Evolutionary conservation across 495 filamentous ascomycete species (phyloP), one percentile per base, ranked within the genome.

Genomic region (Polyplosphaeria fusca): DNA sequence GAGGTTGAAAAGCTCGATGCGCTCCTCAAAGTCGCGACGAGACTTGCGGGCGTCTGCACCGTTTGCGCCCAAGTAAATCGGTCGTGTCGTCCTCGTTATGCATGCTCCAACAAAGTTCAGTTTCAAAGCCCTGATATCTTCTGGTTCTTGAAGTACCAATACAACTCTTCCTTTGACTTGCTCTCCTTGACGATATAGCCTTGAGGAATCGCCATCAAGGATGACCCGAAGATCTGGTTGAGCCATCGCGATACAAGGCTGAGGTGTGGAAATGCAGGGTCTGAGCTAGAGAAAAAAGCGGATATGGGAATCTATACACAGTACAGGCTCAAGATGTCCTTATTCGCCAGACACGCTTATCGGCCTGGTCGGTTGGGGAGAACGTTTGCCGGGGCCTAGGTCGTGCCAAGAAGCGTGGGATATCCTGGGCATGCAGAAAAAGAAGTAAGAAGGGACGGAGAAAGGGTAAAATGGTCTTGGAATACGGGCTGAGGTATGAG

Each of bases 21-120:
- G 24, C 22, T 54, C 56, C 23, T 47, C 45, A 23, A 47, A 60
- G 37, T 30, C 47, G 37, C 25, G 28, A 16, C 46, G 38, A 4
- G 56, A 16, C 22, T 43, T 26, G 19, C 7, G 16, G 18, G 40
- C 52, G 5, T 60, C 39, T 16, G 16, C 27, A 13, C 56, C 61
- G 47, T 47, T 60, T n/a, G 30, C 56, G 5, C 40, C 1, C 2
- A 52, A 25, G 41, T 60, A 65, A 19, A 55, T 26, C 24, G 56
- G 61, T 18, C 57, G 49, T 12, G 56, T 56, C 7, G 57, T 60
- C 22, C 44, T 65, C 2, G 61, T 60, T 22, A 45, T 53, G 44
- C 61, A 65, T 35, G 22, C 19, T 47, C 61, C 61, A 16, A 41
- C 22, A 38, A 65, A 65, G 30, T 46, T 52, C 27, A 65, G 20